Conservation (phyloP, 2,329 filamentous ascomycete species). For the Alternaria tenuissima region DNA sequence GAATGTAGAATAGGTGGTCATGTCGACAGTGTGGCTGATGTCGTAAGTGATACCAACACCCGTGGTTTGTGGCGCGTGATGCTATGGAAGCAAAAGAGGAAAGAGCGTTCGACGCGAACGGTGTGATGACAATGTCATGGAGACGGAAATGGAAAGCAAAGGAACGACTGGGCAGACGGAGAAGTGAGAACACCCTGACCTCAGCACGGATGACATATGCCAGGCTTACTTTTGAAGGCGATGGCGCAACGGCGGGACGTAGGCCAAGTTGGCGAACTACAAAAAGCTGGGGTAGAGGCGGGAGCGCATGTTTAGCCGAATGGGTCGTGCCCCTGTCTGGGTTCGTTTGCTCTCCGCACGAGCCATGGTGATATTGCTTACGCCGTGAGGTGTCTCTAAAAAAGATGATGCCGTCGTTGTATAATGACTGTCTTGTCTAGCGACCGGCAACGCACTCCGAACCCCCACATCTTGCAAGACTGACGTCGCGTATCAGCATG, state of each 20-base stretch:
- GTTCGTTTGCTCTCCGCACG: background rate
- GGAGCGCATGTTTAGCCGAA: constrained; percentile 13
- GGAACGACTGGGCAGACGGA: background rate
- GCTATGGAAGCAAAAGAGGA: background rate
- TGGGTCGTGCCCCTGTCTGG: background rate
- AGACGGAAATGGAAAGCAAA: background rate
- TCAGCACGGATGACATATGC: constrained; percentile 2
- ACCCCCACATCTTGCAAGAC: constrained; percentile 2
- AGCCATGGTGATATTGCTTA: background rate
- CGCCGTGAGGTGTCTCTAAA: background rate
- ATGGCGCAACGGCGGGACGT: constrained; percentile 12
- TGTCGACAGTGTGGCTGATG: constrained; percentile 13
- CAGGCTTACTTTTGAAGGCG: constrained; percentile 6
- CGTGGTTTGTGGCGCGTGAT: constrained; percentile 9
- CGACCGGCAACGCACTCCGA: constrained; percentile 22
- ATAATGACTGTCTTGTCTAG: constrained; percentile 3
- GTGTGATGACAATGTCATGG: background rate
- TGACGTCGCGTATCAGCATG: background rate
- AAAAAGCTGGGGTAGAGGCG: constrained; percentile 16
- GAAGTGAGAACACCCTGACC: background rate
- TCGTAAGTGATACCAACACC: background rate
- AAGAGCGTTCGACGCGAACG: background rate
- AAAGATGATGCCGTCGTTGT: background rate
- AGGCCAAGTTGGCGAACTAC: constrained; percentile 6
- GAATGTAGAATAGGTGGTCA: constrained; percentile 6